These are phyloP conservation scores for Arachis monticola DNA, from an alignment of 331 rosid genomes.

Conservation along the genomic window DNA sequence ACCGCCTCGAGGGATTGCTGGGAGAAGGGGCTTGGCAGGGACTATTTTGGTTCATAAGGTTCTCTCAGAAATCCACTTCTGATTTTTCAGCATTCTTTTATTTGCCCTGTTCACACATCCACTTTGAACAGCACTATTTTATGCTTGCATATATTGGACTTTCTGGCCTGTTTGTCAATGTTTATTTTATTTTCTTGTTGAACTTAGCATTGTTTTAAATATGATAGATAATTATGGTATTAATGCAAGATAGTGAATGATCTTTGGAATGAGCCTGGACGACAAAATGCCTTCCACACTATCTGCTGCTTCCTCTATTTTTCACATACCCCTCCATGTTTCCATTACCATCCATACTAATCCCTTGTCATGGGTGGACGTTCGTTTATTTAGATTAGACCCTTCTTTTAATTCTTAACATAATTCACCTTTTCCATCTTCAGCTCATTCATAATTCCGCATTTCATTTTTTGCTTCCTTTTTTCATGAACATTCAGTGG, in stretches of 20 bases:
- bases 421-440: not conserved
- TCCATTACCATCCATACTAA: not conserved
- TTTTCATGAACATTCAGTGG: not conserved
- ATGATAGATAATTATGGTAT: not conserved
- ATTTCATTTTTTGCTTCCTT: not conserved
- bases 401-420: not conserved
- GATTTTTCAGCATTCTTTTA: slow-evolving; percentile 29
- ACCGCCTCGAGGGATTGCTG: slow-evolving; percentile 86
- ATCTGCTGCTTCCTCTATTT: not conserved
- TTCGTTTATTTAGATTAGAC: not conserved
- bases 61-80: slow-evolving; percentile 25
- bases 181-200: slow-evolving; percentile 12
- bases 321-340: not conserved
- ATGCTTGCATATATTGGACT: slow-evolving; percentile 18
- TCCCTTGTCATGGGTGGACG: not conserved
- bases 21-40: slow-evolving; percentile 98
- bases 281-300: not conserved
- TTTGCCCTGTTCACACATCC: slow-evolving; percentile 29
- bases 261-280: not conserved
- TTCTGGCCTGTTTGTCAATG: slow-evolving; percentile 9
- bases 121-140: slow-evolving; percentile 9
- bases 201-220: slow-evolving; percentile 9
- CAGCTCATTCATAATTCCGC: not conserved
- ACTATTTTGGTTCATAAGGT: slow-evolving; percentile 94
- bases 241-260: not conserved